These are phyloP conservation scores for Xylariomycetidae sp. DNA, from an alignment of 2,329 filamentous ascomycete genomes.

Conservation along the genomic window DNA sequence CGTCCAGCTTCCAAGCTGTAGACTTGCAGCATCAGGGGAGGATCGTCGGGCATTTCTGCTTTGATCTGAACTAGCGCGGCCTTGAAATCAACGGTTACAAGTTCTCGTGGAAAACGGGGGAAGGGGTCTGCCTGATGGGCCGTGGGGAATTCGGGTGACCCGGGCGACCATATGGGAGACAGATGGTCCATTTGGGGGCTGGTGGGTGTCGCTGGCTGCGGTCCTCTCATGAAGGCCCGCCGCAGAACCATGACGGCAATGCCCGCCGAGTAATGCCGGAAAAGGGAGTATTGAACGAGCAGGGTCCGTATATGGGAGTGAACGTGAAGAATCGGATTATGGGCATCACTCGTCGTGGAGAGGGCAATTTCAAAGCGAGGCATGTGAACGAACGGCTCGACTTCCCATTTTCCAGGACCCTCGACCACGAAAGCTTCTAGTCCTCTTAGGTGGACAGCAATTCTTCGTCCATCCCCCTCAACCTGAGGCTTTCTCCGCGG, in stretches of 20 bases:
- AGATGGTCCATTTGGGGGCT: slow-evolving; percentile 27
- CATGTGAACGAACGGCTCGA: slow-evolving; percentile 78
- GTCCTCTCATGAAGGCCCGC: slow-evolving; percentile 57
- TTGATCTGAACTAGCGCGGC: slow-evolving; percentile 81
- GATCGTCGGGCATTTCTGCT: slow-evolving; percentile 80
- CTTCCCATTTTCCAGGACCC: slow-evolving; percentile 73
- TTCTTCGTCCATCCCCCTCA: slow-evolving; percentile 69
- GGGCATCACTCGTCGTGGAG: slow-evolving; percentile 76
- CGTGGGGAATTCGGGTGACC: slow-evolving; percentile 27
- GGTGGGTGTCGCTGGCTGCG: slow-evolving; percentile 17
- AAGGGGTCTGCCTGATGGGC: slow-evolving; percentile 25
- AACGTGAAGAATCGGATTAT: slow-evolving; percentile 82
- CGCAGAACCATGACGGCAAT: slow-evolving; percentile 72
- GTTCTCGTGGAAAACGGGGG: slow-evolving; percentile 45
- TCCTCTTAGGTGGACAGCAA: slow-evolving; percentile 74
- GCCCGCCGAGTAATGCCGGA: slow-evolving; percentile 83
- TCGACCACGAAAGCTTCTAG: slow-evolving; percentile 90
- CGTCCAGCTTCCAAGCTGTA: slow-evolving; percentile 76
- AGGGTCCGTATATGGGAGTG: slow-evolving; percentile 76
- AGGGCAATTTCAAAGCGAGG: slow-evolving; percentile 84
- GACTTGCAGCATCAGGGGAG: slow-evolving; percentile 84
- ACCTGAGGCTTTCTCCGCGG: slow-evolving; percentile 48
- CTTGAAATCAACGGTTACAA: slow-evolving; percentile 77
- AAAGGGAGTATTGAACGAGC: slow-evolving; percentile 83
- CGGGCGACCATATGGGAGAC: slow-evolving; percentile 27